These are phyloP conservation scores for Annulohypoxylon moriforme DNA, from an alignment of 495 filamentous ascomycete genomes.

Conservation along the genomic window DNA sequence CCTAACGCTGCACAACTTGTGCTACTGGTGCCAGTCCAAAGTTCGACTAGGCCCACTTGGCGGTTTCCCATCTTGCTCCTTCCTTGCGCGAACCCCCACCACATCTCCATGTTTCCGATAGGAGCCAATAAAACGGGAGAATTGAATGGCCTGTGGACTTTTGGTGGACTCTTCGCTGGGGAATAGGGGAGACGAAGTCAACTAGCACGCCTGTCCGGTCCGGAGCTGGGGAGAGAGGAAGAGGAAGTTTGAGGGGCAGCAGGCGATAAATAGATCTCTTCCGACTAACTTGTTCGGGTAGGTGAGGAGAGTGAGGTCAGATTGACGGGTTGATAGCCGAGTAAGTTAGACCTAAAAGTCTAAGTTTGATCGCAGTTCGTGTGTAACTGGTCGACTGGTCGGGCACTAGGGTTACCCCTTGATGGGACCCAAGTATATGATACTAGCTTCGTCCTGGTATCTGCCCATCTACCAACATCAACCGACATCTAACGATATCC, in stretches of 20 bases:
- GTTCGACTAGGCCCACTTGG: conserved; percentile 31
- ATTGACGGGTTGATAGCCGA: conserved; percentile 29
- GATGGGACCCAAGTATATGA: conserved; percentile 5
- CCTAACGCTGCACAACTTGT: conserved; percentile 27
- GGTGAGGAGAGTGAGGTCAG: conserved; percentile 33
- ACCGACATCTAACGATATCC: neutral
- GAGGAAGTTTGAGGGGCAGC: neutral
- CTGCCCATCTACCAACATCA: neutral
- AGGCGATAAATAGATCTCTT: conserved; percentile 25
- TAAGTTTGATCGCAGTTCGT: neutral
- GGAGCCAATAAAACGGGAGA: conserved; percentile 21
- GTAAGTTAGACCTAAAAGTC: conserved; percentile 14
- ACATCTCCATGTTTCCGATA: conserved; percentile 10
- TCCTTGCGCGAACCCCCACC: conserved; percentile 21
- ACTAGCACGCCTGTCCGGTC: conserved; percentile 26
- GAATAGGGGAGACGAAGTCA: neutral
- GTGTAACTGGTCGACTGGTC: conserved; percentile 17
- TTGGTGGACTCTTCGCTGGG: conserved; percentile 28
- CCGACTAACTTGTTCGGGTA: conserved; percentile 40
- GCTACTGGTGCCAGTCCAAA: conserved; percentile 15
- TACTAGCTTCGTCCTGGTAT: neutral
- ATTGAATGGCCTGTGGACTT: conserved; percentile 29
- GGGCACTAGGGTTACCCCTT: neutral
- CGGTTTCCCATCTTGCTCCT: conserved; percentile 18
- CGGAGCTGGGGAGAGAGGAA: conserved; percentile 24